These are phyloP conservation scores for Somion occarium DNA, from an alignment of 1,284 basidiomycete species.

Conservation along the genomic window DNA sequence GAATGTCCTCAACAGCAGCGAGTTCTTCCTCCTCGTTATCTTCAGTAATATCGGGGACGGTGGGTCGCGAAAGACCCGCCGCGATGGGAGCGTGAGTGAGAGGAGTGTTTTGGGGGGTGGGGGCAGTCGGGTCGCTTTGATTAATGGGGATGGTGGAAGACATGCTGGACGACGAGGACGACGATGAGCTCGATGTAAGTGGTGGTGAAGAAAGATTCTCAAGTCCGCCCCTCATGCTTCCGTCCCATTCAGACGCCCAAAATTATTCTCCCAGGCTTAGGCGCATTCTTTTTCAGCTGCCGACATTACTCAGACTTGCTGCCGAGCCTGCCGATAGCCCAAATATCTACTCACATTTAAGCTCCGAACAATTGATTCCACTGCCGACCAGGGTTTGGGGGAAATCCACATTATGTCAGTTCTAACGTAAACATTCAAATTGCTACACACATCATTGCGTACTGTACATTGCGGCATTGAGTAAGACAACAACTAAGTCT, in stretches of 20 bases:
- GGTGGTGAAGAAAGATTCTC: slow-evolving; percentile 8
- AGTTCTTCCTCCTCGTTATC: slow-evolving; percentile 48
- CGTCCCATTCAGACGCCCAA: background rate
- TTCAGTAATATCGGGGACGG: slow-evolving; percentile 67
- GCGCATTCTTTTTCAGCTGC: too few species aligned
- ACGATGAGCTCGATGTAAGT: slow-evolving; percentile 7
- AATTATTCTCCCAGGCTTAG: too few species aligned
- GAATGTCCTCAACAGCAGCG: slow-evolving; percentile 25
- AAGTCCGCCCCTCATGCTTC: background rate
- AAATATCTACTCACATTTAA: background rate
- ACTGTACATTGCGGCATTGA: background rate
- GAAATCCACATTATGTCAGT: too few species aligned
- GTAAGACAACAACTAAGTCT: background rate
- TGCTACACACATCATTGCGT: background rate
- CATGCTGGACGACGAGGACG: slow-evolving; percentile 29
- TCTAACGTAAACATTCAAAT: background rate
- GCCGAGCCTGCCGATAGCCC: too few species aligned
- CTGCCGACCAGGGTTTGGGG: background rate
- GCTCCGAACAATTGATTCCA: background rate
- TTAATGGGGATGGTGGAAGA: slow-evolving; percentile 45
- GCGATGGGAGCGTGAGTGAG: slow-evolving; percentile 67
- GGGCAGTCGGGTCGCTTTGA: slow-evolving; percentile 50
- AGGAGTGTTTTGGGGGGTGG: slow-evolving; percentile 82
- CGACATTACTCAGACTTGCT: too few species aligned
- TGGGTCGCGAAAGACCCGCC: slow-evolving; percentile 60